These are phyloP conservation scores for Herpetomonas muscarum DNA, from an alignment of 208 protist genomes.

Conservation along the genomic window DNA sequence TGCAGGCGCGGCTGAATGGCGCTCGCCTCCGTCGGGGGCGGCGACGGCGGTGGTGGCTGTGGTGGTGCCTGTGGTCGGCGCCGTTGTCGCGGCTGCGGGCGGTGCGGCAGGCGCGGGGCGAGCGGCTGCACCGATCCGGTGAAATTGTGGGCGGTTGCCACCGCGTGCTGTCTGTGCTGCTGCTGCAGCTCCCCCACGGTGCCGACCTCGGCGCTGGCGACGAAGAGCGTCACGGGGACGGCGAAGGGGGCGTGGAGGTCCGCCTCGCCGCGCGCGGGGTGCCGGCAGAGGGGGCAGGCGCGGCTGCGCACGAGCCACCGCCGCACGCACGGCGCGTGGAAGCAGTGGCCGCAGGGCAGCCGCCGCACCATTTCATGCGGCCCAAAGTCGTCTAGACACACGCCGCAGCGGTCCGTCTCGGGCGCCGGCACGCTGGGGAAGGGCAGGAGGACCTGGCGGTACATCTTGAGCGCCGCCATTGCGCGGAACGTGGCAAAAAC, in stretches of 20 bases:
- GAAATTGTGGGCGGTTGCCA: background rate
- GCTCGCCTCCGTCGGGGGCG: background rate
- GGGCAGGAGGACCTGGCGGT: slow-evolving; percentile 35
- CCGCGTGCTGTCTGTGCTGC: slow-evolving; percentile 19
- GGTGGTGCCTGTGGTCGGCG: background rate
- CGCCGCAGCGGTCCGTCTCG: slow-evolving; percentile 43
- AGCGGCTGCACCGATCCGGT: slow-evolving; percentile 28
- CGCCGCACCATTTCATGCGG: slow-evolving; percentile 28
- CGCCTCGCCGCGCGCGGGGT: slow-evolving; percentile 8
- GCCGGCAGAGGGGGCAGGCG: slow-evolving; percentile 73
- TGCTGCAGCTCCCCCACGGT: slow-evolving; percentile 6
- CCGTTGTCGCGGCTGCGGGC: background rate
- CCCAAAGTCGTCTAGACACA: slow-evolving; percentile 70
- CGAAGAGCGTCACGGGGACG: background rate
- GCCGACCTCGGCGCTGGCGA: background rate
- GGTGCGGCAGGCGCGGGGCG: slow-evolving; percentile 14
- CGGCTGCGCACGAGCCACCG: slow-evolving; percentile 56
- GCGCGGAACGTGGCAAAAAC: slow-evolving; percentile 28
- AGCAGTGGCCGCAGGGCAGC: slow-evolving; percentile 79
- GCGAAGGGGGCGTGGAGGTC: background rate
- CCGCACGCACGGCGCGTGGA: slow-evolving; percentile 75
- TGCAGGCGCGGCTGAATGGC: background rate
- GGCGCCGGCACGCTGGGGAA: slow-evolving; percentile 42
- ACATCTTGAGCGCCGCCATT: slow-evolving; percentile 23
- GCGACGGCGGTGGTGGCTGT: background rate